Base-by-base conservation (phyloP, 73 alveolate species). In the Paramecium biaurelia region DNA sequence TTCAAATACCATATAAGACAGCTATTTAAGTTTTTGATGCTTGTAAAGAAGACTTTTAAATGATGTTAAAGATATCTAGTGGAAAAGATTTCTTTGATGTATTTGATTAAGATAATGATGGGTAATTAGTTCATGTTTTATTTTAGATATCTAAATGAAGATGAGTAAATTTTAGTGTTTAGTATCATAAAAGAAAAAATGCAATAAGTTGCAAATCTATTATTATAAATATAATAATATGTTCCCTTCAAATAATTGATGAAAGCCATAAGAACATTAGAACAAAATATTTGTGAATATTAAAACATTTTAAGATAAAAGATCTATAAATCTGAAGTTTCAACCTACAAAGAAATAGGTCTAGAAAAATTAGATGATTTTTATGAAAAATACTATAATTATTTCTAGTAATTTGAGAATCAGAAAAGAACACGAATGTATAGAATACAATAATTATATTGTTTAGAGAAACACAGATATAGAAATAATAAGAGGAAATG, bases 331-430 rank as follows among this genome's bases (percentile, higher is more conserved):
- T 92, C 96, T 45, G 98, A 97, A 95, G 79, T 97, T 72, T 95
- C 86, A 34, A 79, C 72, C 2, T 97, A 97, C 86, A 88, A 94
- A 24, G 94, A 96, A 38, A 97, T 97, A 20, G 99, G 99, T 20
- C 96, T 95, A 63, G 99, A 97, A 85, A 97, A 96, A 96, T 94
- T 96, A 45, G 92, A 93, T 86, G 99, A 97, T 92, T 97, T 96
- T 92, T 94, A 94, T 67, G 96, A 95, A 35, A 93, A 93, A 34
- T 97, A 98, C 98, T 98, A 96, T 85, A 92, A 92, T 47, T 92
- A 89, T 58, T 95, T 97, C 93, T 86, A 92, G 30, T 57, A 95
- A 0, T 96, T 96, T 87, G 98, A 95, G 47, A 76, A 85, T 8
- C 95, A 95, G 45, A 93, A 95, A 49, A 93, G 92, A 53, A 42